Evolutionary conservation across 106 monocot species (phyloP), one percentile per base, ranked within the genome.

Genomic region (Gastrodia elata): DNA sequence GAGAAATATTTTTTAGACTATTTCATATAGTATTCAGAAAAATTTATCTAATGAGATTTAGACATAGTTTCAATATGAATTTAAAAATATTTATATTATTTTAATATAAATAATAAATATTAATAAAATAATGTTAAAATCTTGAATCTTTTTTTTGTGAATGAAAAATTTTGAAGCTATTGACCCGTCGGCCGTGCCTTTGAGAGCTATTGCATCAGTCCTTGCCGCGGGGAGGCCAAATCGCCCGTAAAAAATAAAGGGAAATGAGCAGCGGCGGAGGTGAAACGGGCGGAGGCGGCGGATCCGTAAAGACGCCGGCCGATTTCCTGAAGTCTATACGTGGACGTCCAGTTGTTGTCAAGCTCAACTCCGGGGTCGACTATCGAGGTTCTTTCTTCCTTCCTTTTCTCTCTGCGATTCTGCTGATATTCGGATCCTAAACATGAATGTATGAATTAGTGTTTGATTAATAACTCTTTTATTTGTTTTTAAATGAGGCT

Each of bases 301-400:
- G 89, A 3, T 78, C 87, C 15, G 89, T 89, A 64, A 93, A 93
- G 78, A 93, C 93, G 25, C 93, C 93, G 70, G 83, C 95, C 7
- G 95, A 96, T 70, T 96, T 96, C 81, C 85, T 96, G 43, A 96
- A 96, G 77, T 96, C 95, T 26, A 96, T 96, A 52, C 64, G 95
- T 11, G 95, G 95, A 25, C 89, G 92, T 6, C 95, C 95, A 14
- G 92, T 96, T 43, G 95, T 96, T 68, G 95, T 96, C 71, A 96
- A 96, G 87, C 92, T 96, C 68, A 96, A 96, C 86, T 96, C 95
- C 26, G 95, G 89, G 13, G 95, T 96, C 20, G 95, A 96, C 65
- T 96, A 96, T 82, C 80, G 91, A 85, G 94, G 91, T 94, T 68
- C 38, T 9, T 18, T 57, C 40, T 36, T 41, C 0, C 4, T 5